Percentiles rank a stretch among this genome's conserved stretches.
phyloP scores from a whole-genome alignment of 2,329 filamentous ascomycete genomes.

The Penicillium aurantiogriseum region DNA sequence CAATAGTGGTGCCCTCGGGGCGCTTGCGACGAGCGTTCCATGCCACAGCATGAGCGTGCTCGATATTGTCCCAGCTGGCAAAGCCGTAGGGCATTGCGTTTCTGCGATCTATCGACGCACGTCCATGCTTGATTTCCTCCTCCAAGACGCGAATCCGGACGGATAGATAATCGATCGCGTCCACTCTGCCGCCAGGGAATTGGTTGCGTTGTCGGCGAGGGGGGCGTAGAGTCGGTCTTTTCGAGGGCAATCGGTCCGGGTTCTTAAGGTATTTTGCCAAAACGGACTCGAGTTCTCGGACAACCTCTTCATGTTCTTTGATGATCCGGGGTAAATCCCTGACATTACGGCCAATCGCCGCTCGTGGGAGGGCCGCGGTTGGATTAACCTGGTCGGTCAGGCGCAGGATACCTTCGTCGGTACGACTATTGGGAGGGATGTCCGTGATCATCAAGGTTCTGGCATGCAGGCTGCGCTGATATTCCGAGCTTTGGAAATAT shows the following conservation, averaged over 20 bases:
- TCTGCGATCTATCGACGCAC: slow-evolving; percentile 77
- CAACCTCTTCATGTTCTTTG: slow-evolving; percentile 74
- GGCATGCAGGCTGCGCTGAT: slow-evolving; percentile 82
- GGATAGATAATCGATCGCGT: slow-evolving; percentile 91
- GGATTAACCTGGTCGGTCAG: slow-evolving; percentile 79
- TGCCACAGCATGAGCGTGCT: slow-evolving; percentile 83
- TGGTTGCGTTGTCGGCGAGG: slow-evolving; percentile 75
- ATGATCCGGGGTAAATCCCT: slow-evolving; percentile 85
- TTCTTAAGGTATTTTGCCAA: slow-evolving; percentile 89
- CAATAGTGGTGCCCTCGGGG: slow-evolving; percentile 72
- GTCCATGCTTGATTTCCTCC: slow-evolving; percentile 76
- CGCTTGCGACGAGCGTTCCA: slow-evolving; percentile 78
- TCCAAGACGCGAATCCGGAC: slow-evolving; percentile 81
- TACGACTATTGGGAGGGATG: slow-evolving; percentile 71
- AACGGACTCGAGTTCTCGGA: slow-evolving; percentile 77
- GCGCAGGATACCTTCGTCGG: slow-evolving; percentile 82
- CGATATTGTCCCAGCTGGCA: slow-evolving; percentile 85
- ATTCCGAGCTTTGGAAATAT: slow-evolving; percentile 84
- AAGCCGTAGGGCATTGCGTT: slow-evolving; percentile 92
- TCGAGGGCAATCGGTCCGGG: slow-evolving; percentile 72
- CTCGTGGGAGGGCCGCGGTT: slow-evolving; percentile 73
- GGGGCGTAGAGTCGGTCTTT: slow-evolving; percentile 74
- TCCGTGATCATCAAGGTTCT: slow-evolving; percentile 70
- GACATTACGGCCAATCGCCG: slow-evolving; percentile 85
- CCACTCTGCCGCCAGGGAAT: slow-evolving; percentile 69